Base-by-base conservation (phyloP, 805 yeast genomes). In the Henningerozyma blattae region DNA sequence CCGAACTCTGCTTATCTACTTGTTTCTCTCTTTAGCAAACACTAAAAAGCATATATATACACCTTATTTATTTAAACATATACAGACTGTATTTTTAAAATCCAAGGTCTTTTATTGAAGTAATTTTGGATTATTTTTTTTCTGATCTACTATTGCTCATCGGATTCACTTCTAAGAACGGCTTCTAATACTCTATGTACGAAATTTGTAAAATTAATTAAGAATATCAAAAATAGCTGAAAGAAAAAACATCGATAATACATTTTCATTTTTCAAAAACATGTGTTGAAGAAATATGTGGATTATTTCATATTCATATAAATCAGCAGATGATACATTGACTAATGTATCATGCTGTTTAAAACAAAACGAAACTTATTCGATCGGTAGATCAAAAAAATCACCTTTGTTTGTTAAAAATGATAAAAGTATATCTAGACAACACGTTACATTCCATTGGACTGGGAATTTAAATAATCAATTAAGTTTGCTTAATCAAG, bases 361-460 rank as follows among this genome's bases (percentile, higher is more conserved):
- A 14, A 28, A 36, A 32, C 30, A 24, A 10, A 35, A 31, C 3
- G 32, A 33, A 20, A 27, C 22, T 0, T 50, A 48, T 30, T 39
- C 34, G 14, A 40, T 55, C 15, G 60, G 60, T 8, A 45, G 60
- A 27, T 54, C 60, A 5, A 47, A 51, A 22, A 50, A 52, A 35
- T 47, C 46, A 37, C 36, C 38, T 10, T 39, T 54, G 18, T 32
- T 32, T 14, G 45, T 54, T n/a, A 52, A 52, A 27, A 50, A 52
- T 34, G 59, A 55, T 30, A 55, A 54, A 29, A 53, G 58, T 31
- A 50, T 55, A 30, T 55, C 60, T 2, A 42, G 60, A 18, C 41
- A 51, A 18, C 60, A 55, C 33, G 31, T 55, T 5, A 32, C 34
- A 13, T 18, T 52, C 2, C 27, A 30, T 20, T 49, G 54, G 52